These are phyloP conservation scores for Tribonema minus DNA, from an alignment of 108 stramenopile genomes.

Conservation along the genomic window DNA sequence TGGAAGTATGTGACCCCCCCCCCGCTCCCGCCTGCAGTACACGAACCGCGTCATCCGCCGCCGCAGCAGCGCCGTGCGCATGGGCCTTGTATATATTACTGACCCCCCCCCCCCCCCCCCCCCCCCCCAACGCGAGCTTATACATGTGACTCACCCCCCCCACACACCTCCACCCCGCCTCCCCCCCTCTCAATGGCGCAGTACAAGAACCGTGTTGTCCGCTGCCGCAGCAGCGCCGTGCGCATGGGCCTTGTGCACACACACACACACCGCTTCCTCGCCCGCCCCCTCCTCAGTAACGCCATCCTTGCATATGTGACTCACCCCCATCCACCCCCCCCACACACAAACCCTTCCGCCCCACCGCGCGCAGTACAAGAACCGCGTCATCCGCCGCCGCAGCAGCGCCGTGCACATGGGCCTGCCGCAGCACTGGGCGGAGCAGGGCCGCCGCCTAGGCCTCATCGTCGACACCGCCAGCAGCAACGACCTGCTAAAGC, in stretches of 20 bases:
- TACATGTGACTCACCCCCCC: too few relatives aligned
- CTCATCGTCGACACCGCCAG: background rate
- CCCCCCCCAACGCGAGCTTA: background rate
- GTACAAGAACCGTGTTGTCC: slow-evolving; percentile 28
- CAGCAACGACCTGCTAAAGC: background rate
- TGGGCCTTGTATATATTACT: too few relatives aligned
- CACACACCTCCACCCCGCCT: too few relatives aligned
- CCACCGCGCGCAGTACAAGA: slow-evolving; percentile 32
- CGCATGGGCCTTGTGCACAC: background rate
- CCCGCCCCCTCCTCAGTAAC: too few relatives aligned
- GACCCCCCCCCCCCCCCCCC: background rate
- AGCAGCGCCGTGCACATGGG: slow-evolving; percentile 3
- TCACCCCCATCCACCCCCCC: too few relatives aligned
- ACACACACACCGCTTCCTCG: too few relatives aligned
- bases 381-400: slow-evolving; percentile 25
- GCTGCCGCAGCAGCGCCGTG: background rate
- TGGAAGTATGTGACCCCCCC: background rate
- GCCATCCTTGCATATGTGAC: too few relatives aligned
- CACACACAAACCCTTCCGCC: too few relatives aligned
- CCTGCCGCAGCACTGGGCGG: background rate
- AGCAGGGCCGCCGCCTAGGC: background rate
- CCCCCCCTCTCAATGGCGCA: background rate
- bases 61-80: background rate
- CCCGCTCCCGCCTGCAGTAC: background rate
- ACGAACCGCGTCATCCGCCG: background rate